Evolutionary conservation across 805 yeast species (phyloP), one percentile per base, ranked within the genome.

Genomic region (Saccharomycopsis fermentans): DNA sequence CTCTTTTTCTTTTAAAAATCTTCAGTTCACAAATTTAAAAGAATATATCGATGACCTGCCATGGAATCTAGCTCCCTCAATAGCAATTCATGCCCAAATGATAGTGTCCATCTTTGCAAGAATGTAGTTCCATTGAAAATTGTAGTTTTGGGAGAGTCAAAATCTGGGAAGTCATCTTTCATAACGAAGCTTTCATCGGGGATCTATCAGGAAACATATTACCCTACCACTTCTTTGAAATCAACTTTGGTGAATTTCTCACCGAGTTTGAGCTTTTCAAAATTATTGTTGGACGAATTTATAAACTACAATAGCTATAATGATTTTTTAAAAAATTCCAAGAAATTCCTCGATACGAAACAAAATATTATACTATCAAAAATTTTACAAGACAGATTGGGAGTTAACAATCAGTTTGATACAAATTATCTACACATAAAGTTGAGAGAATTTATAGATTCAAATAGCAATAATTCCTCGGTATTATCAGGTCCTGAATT

Each of bases 161-260:
- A 74, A 17, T 76, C 80, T 0, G 90, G 90, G 11, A 84, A 84
- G 65, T 79, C 87, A 2, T 75, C 86, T 0, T 72, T 81, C 40
- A 77, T 81, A 12, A 77, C 81, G 56, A 71, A 78, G 54, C 63
- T 83, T 16, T 72, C 77, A 1, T 70, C 77, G 21, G 77, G 78
- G 27, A 73, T 74, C 27, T 81, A 78, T 58, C 75, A 81, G 55
- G 90, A 84, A 59, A 86, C 86, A 0, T 85, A 87, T 67, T 87
- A 87, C 65, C 95, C 94, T 4, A 87, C 92, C 3, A 73, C 79
- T 51, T 79, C 76, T 58, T 82, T 83, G 59, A 80, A 79, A 3
- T 81, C 89, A 27, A 73, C 82, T 58, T 67, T 86, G 43, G 76
- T 83, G 60, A 81, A 81, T 19, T 86, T 75, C 65, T 68, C 66